Evolutionary conservation across 169 alveolate genomes (phyloP), one percentile per base, ranked within the genome.

Genomic region (Cryptosporidium xiaoi): DNA sequence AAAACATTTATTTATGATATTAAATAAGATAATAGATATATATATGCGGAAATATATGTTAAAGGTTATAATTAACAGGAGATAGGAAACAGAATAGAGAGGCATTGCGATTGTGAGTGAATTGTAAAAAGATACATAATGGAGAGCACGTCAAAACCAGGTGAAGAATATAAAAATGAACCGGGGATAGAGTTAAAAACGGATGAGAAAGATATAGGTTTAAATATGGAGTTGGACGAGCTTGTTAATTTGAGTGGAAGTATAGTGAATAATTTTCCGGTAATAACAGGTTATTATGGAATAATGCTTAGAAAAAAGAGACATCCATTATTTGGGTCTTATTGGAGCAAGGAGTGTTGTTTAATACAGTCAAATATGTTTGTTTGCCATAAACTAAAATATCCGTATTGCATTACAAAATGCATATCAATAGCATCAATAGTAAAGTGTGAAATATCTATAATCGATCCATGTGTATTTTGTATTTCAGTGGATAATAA

Each of bases 401-500:
- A 77, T 24, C 87, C 87, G 48, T 77, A 27, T 62, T 56, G 48
- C 18, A 77, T 77, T 10, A 77, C 65, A 24, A 77, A 60, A 16
- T 58, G 87, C 29, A 60, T 77, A 55, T 77, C 87, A 44, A 34
- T 77, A 20, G 87, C 87, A 44, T 40, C 77, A 15, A 77, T 77
- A 20, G 27, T 56, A 13, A 77, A 60, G 56, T 77, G 87, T 40
- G 87, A 77, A 18, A 46, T 50, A 33, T 77, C 87, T 18, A 44
- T 56, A 58, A 77, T 77, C 18, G 87, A 77, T 33, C 71, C 87
- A 24, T 77, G 87, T 77, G 87, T 77, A n/a, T 77, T 46, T 60
- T 77, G 51, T 24, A 46, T 77, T 31, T 24, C 64, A 34, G 33
- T 77, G 27, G 48, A 77, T 77, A 55, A 77, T 8, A 15, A 56